These are phyloP conservation scores for Ganoderma sinense DNA, from an alignment of 1,284 basidiomycete species.

Conservation along the genomic window DNA sequence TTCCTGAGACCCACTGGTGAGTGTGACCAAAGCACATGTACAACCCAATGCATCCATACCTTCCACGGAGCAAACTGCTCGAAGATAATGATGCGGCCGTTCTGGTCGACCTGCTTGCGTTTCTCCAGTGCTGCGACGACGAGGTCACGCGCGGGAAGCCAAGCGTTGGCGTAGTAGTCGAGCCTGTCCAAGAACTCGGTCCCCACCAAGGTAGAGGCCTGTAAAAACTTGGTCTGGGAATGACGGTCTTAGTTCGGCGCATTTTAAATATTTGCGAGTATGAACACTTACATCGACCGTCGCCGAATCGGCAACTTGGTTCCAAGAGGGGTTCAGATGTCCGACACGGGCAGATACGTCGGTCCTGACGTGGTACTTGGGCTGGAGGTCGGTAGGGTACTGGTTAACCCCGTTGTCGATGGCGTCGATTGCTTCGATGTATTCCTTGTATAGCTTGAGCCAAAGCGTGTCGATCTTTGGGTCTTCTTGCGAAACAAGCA, in stretches of 20 bases:
- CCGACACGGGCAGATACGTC: constrained; percentile 86
- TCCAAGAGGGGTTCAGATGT: constrained; percentile 92
- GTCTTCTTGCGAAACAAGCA: constrained; percentile 61
- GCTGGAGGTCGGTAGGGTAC: constrained; percentile 66
- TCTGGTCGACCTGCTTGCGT: constrained; percentile 72
- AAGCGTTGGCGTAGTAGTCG: constrained; percentile 87
- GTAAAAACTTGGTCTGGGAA: constrained; percentile 73
- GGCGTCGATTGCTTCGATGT: constrained; percentile 94
- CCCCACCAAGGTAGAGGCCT: constrained; percentile 87
- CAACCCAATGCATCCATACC: constrained; percentile 47
- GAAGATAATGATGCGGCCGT: constrained; percentile 85
- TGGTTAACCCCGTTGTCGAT: constrained; percentile 96
- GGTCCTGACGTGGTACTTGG: constrained; percentile 79
- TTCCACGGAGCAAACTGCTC: constrained; percentile 90
- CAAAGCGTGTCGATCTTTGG: constrained; percentile 79
- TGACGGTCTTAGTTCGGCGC: not conserved
- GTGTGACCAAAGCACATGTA: not conserved
- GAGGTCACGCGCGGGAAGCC: constrained; percentile 92
- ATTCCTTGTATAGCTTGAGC: constrained; percentile 93
- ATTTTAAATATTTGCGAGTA: not conserved
- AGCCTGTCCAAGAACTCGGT: constrained; percentile 87
- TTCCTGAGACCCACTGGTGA: constrained; percentile 59
- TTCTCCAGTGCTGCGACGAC: constrained; percentile 73
- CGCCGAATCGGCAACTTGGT: constrained; percentile 70
- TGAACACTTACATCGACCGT: constrained; percentile 72